A percentile compares a stretch with the other conserved stretches of the same genome.
These are phyloP conservation scores for Magnaporthiopsis rhizophila DNA, from an alignment of 2,329 filamentous ascomycete species.

Conservation along the genomic window DNA sequence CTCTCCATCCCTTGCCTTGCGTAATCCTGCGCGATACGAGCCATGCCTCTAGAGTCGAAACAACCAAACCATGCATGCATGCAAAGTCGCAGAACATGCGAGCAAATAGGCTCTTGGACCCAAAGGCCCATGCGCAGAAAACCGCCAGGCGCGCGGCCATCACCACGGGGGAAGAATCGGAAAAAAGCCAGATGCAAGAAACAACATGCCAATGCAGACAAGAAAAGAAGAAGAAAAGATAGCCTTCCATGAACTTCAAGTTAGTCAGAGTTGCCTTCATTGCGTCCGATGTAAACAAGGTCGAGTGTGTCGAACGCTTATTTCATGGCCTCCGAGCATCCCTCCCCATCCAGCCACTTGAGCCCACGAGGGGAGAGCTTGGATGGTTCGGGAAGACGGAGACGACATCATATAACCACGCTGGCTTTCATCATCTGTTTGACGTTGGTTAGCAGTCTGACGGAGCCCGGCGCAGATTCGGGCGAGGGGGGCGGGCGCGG, in stretches of 20 bases:
- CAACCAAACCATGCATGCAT: neutral
- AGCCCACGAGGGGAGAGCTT: constrained; percentile 86
- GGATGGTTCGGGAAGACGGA: constrained; percentile 53
- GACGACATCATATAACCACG: constrained; percentile 85
- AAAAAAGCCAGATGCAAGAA: neutral
- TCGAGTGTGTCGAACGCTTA: constrained; percentile 97
- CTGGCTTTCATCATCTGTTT: constrained; percentile 97
- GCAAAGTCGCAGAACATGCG: neutral
- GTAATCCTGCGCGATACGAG: neutral
- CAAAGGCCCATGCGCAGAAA: neutral
- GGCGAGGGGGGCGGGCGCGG: too few relatives aligned
- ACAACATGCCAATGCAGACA: neutral
- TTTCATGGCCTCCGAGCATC: constrained; percentile 73
- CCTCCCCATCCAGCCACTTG: constrained; percentile 71
- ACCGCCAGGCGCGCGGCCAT: neutral
- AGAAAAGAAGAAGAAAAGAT: neutral
- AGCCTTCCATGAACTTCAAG: constrained; percentile 27
- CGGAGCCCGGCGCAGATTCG: neutral
- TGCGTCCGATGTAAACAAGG: constrained; percentile 98
- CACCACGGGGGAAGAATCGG: neutral
- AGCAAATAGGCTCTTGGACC: neutral
- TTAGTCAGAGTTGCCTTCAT: constrained; percentile 92
- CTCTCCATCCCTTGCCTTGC: too few relatives aligned
- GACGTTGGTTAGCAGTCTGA: constrained; percentile 20
- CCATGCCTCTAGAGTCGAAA: neutral